Evolutionary conservation across 2,329 filamentous ascomycete genomes (phyloP), one percentile per base, ranked within the genome.

Genomic region (Cladosporium sp.): DNA sequence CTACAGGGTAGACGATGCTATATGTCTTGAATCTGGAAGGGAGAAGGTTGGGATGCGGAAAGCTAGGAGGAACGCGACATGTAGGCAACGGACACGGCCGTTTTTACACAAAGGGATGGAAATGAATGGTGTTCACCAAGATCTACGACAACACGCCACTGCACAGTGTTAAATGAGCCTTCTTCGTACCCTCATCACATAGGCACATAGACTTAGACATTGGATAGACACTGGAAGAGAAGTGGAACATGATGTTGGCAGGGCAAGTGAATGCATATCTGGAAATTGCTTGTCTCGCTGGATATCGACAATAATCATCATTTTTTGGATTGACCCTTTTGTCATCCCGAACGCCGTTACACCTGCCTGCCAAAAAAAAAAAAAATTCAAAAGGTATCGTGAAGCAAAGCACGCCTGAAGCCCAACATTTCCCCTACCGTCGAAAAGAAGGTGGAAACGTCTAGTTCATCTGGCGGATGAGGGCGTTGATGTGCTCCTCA

Each of bases 391-490:
- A 63, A 44, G 61, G 61, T 63, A 63, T 63, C 61, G 61, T 63
- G 61, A 46, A 56, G 61, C 61, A 11, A 56, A 31, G 61, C 61
- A 63, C 61, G 61, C 50, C 61, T 63, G 35, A 37, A 37, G 55
- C 61, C 61, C 61, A 53, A 37, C 49, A 44, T 63, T 62, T 53
- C 53, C 53, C 55, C 40, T 31, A 60, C 56, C 57, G 52, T 57
- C 53, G 28, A 40, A 18, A 44, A 49, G 37, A 46, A 60, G 29
- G 44, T 49, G 63, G 29, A 50, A 52, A 52, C 46, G 67, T 64
- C 80, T 96, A 99, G 89, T 98, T 98, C 95, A 98, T 98, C 86
- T 96, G 92, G 83, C 92, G 89, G 86, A 99, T 91, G 79, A 98
- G 88, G 77, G 83, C 86, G 84, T 98, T 98, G 89, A 98, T 97